Evolutionary conservation across 257 asterid species (phyloP), one percentile per base, ranked within the genome.

Genomic region (Gentiana dahurica): DNA sequence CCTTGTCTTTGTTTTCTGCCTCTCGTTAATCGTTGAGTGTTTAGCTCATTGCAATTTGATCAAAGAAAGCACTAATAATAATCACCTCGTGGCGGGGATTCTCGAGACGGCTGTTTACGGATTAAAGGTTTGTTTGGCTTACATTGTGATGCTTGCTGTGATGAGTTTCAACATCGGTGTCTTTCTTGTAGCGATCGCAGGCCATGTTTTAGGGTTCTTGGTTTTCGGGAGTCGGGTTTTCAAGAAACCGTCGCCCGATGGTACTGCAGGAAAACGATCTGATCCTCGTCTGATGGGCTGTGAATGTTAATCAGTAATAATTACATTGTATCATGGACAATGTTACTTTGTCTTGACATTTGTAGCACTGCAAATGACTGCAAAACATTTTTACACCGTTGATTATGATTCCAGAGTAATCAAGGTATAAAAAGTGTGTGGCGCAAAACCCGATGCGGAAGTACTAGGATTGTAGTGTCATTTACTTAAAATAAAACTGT

Each of bases 101-200:
- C n/a, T 68, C 54, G 86, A 69, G 74, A 85, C 88, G 36, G 57
- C 34, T 0, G 10, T 82, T 77, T 68, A 88, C 66, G 77, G 72
- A 3, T 33, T 77, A 7, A 77, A 87, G 65, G 52, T 72, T 4
- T 88, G 87, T 8, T 55, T 85, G 68, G 93, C 79, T 4, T 82
- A 85, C 34, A 49, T 88, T 12, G 83, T 88, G 15, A 88, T 88
- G 96, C 81, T 88, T 24, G 86, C 96, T 10, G 76, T 85, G 12
- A 88, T 88, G 95, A 85, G 90, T 2, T 88, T 85, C 56, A 88
- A 88, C 59, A 93, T 57, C 11, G 95, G 94, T 3, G 86, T 77
- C 9, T 82, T 88, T 44, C 58, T 85, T 0, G 84, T 60, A 2
- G 95, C 88, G n/a, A 34, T 88, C 12, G 76, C 66, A 3, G 95